phyloP scores from a whole-genome alignment of 208 protist species.

The Trypanosoma cruzi region DNA sequence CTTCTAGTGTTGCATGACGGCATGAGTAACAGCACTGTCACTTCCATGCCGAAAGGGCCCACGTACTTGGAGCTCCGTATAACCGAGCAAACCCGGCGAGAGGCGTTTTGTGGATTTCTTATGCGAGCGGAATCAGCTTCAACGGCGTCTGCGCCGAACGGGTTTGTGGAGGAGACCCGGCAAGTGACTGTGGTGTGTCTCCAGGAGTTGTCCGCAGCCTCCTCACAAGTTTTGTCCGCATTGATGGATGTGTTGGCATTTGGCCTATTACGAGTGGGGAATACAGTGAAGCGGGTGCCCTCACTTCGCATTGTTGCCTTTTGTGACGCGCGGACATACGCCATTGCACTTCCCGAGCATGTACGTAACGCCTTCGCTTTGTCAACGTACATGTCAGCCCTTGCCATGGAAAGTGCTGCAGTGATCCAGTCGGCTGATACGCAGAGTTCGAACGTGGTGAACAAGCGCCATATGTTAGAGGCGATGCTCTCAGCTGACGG shows the following conservation, averaged over 20 bases:
- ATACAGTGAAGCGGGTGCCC: conserved; percentile 27
- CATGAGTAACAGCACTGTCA: conserved; percentile 53
- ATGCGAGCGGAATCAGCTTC: conserved; percentile 45
- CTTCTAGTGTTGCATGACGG: conserved; percentile 81
- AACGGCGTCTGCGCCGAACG: background rate
- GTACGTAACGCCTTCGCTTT: conserved; percentile 75
- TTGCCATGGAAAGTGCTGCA: conserved; percentile 79
- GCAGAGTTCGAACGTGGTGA: conserved; percentile 69
- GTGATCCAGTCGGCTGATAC: conserved; percentile 70
- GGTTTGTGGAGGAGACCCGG: conserved; percentile 26
- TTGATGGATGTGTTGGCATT: conserved; percentile 81
- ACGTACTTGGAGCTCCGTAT: conserved; percentile 83
- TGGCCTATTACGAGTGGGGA: conserved; percentile 35
- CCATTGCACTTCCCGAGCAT: conserved; percentile 54
- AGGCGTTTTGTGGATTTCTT: conserved; percentile 71
- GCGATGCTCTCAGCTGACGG: conserved; percentile 55
- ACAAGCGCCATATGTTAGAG: conserved; percentile 77
- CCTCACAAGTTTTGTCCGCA: conserved; percentile 53
- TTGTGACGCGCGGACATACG: conserved; percentile 56
- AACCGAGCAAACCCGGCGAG: conserved; percentile 53
- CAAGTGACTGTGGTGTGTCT: conserved; percentile 78
- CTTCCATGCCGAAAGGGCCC: conserved; percentile 77
- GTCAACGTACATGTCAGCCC: conserved; percentile 80
- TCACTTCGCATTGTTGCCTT: conserved; percentile 83
- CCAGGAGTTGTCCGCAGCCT: conserved; percentile 57